These are phyloP conservation scores for Kondoa subrosea DNA, from an alignment of 768 basidiomycete species.

Conservation along the genomic window DNA sequence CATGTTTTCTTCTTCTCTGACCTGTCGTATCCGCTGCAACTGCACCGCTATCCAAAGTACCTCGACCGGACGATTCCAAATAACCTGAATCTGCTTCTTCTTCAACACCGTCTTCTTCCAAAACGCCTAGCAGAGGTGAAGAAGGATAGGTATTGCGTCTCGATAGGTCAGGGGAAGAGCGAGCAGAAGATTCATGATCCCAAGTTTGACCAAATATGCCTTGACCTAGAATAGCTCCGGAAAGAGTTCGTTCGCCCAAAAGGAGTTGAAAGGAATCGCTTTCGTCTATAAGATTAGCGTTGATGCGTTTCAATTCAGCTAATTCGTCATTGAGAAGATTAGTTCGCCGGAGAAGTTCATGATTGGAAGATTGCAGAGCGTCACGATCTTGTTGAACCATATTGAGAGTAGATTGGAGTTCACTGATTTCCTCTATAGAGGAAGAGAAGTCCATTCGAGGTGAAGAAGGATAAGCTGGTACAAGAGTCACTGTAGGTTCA, in stretches of 20 bases:
- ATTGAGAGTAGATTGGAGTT: conserved; percentile 16
- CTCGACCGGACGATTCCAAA: conserved; percentile 21
- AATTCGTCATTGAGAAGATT: conserved; percentile 60
- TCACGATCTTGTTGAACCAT: conserved; percentile 38
- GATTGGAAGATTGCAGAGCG: conserved; percentile 58
- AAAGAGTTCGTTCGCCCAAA: conserved; percentile 68
- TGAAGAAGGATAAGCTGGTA: conserved; percentile 13
- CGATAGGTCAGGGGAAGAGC: conserved; percentile 10
- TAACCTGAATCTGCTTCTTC: conserved; percentile 17
- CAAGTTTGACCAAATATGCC: conserved; percentile 36
- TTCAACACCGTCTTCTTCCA: conserved; percentile 10
- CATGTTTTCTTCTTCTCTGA: background rate
- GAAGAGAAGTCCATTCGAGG: conserved; percentile 23
- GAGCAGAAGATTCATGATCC: conserved; percentile 31
- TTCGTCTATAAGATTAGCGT: conserved; percentile 61
- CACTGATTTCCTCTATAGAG: conserved; percentile 23
- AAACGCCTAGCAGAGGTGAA: conserved; percentile 13
- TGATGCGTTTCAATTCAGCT: conserved; percentile 69
- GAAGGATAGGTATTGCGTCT: too few species aligned
- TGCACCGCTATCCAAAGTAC: conserved; percentile 17
- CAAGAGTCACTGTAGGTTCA: conserved; percentile 31
- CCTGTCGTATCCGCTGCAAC: conserved; percentile 12
- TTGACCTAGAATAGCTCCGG: conserved; percentile 44
- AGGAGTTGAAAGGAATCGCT: conserved; percentile 95
- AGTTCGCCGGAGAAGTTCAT: conserved; percentile 46